Evolutionary conservation across 441 rosid species (phyloP).

Genomic region (Cnidoscolus chayamansa): DNA sequence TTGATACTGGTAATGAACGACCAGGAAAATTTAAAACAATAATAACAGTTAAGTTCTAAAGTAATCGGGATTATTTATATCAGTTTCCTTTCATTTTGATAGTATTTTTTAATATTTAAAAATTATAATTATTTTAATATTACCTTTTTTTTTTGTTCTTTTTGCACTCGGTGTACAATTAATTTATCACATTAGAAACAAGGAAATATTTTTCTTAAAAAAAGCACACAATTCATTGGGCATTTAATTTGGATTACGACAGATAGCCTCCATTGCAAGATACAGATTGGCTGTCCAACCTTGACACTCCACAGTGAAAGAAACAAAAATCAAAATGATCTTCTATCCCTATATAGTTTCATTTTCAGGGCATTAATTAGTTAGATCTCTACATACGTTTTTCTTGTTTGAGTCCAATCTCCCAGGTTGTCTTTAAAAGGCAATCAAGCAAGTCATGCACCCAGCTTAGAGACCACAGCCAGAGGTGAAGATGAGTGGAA

Average conservation of each 20-base stretch:
- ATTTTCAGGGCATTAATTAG: conserved; percentile 13
- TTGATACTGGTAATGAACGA: too few relatives aligned
- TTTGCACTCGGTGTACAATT: too few relatives aligned
- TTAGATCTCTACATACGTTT: conserved; percentile 18
- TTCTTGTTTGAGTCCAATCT: conserved; percentile 21
- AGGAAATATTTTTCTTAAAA: too few relatives aligned
- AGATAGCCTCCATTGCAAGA: conserved; percentile 11
- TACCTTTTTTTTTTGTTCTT: too few relatives aligned
- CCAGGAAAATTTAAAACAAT: too few relatives aligned
- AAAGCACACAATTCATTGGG: conserved; percentile 9
- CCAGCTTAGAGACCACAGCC: too few relatives aligned
- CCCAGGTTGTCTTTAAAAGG: conserved; percentile 29
- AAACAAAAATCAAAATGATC: conserved; percentile 11
- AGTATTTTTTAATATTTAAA: too few relatives aligned
- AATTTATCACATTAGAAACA: too few relatives aligned
- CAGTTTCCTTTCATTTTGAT: too few relatives aligned
- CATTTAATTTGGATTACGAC: conserved; percentile 15
- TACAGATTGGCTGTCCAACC: conserved; percentile 1
- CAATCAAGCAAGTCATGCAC: background rate
- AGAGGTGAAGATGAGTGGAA: conserved; percentile 26
- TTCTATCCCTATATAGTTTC: background rate
- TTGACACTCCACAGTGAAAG: background rate
- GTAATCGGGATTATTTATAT: too few relatives aligned
- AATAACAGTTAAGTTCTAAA: too few relatives aligned
- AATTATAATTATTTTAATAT: too few relatives aligned